A percentile compares a stretch with the other conserved stretches of the same genome.
Evolutionary conservation across 2,329 filamentous ascomycete genomes (phyloP).

Genomic region (Thelonectria discophora): DNA sequence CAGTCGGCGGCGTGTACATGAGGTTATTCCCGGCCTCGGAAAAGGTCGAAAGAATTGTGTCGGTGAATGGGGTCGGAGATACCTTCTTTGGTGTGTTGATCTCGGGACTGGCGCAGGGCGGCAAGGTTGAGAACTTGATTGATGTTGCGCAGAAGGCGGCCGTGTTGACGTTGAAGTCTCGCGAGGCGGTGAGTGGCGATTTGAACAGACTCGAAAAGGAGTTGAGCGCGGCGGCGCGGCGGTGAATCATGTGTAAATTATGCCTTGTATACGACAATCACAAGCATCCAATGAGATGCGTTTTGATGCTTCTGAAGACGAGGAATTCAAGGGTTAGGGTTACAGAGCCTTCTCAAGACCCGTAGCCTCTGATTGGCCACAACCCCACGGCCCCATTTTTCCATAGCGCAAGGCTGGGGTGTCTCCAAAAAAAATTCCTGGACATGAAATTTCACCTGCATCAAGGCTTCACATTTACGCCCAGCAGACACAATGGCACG

Average conservation of each 20-base stretch:
- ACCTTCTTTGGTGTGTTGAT: constrained; percentile 88
- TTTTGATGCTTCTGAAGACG: neutral
- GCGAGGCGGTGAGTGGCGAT: constrained; percentile 73
- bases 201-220: constrained; percentile 57
- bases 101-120: constrained; percentile 75
- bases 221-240: constrained; percentile 43
- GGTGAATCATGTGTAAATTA: constrained; percentile 10
- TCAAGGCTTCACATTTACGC: constrained; percentile 26
- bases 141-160: constrained; percentile 84
- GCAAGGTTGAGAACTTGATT: constrained; percentile 69
- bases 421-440: constrained; percentile 45
- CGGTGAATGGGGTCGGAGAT: constrained; percentile 94
- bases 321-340: constrained; percentile 29
- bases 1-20: constrained; percentile 85
- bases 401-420: constrained; percentile 43
- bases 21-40: constrained; percentile 72
- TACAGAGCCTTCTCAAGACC: constrained; percentile 32
- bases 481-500: constrained; percentile 44
- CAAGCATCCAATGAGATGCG: constrained; percentile 6
- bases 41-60: constrained; percentile 76
- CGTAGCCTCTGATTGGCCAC: constrained; percentile 31
- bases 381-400: constrained; percentile 21
- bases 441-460: constrained; percentile 34
- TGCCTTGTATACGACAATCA: neutral
- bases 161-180: constrained; percentile 78